Evolutionary conservation across 2,329 filamentous ascomycete genomes (phyloP).

Genomic region (Exophiala sideris): DNA sequence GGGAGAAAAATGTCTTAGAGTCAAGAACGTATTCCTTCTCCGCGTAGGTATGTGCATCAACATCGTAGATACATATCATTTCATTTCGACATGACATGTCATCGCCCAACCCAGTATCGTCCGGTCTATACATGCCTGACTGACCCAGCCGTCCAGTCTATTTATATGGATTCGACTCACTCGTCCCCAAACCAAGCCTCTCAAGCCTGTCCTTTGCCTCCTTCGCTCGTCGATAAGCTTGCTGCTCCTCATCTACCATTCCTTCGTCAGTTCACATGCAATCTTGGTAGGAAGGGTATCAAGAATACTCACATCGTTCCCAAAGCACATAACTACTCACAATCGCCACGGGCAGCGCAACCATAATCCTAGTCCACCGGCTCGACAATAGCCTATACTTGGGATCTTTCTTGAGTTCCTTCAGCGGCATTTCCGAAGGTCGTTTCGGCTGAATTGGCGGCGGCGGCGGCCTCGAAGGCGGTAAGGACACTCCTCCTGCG

Average conservation of each 20-base stretch:
- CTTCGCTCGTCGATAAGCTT: neutral
- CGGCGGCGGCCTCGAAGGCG: neutral
- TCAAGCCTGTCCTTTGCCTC: neutral
- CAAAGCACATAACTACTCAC: constrained; percentile 25
- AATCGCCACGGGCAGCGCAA: constrained; percentile 25
- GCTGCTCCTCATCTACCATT: neutral
- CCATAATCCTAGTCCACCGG: constrained; percentile 20
- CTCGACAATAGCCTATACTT: constrained; percentile 15
- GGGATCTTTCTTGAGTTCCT: constrained; percentile 19
- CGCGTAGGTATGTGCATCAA: too few species aligned
- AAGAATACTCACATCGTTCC: constrained; percentile 17
- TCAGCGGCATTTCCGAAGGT: constrained; percentile 18
- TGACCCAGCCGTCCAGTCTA: too few species aligned
- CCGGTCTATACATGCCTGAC: too few species aligned
- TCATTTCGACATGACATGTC: too few species aligned
- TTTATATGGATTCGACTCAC: neutral
- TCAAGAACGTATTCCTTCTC: too few species aligned
- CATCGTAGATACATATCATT: too few species aligned
- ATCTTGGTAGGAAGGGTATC: too few species aligned
- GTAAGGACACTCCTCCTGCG: neutral
- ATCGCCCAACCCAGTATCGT: too few species aligned
- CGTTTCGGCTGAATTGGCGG: neutral
- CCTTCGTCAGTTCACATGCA: too few species aligned
- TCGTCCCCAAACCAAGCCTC: neutral
- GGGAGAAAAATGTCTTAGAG: too few species aligned